Evolutionary conservation across 331 rosid species (phyloP).

Genomic region (Prunus yedoensis): DNA sequence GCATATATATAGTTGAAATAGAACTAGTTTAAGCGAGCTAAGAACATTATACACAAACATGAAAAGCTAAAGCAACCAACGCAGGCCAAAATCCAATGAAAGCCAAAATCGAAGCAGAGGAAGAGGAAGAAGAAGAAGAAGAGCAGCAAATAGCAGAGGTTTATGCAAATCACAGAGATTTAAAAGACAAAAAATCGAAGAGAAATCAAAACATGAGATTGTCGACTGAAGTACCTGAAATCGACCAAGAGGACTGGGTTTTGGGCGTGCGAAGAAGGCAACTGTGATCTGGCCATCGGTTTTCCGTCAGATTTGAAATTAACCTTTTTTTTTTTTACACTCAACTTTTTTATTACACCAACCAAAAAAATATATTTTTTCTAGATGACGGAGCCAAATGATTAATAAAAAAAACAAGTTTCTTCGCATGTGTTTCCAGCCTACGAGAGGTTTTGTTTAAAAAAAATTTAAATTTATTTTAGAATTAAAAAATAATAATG

Average conservation of each 20-base stretch:
- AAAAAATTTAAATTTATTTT: too few relatives aligned
- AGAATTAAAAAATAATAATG: too few relatives aligned
- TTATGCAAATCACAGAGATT: background rate
- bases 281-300: background rate
- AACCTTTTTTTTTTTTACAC: too few relatives aligned
- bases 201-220: background rate
- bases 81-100: background rate
- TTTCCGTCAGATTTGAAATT: too few relatives aligned
- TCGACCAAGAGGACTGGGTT: background rate
- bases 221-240: background rate
- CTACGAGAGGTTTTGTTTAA: too few relatives aligned
- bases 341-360: too few relatives aligned
- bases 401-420: too few relatives aligned
- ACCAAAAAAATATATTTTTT: too few relatives aligned
- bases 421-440: too few relatives aligned
- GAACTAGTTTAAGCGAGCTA: background rate
- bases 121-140: background rate
- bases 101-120: background rate
- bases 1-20: too few relatives aligned
- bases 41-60: background rate
- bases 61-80: background rate
- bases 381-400: too few relatives aligned
- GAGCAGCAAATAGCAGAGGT: background rate
- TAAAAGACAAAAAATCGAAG: background rate
- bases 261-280: too few relatives aligned